Evolutionary conservation across 2,329 filamentous ascomycete species (phyloP), one percentile per base, ranked within the genome.

Genomic region (Thelonectria rubi): DNA sequence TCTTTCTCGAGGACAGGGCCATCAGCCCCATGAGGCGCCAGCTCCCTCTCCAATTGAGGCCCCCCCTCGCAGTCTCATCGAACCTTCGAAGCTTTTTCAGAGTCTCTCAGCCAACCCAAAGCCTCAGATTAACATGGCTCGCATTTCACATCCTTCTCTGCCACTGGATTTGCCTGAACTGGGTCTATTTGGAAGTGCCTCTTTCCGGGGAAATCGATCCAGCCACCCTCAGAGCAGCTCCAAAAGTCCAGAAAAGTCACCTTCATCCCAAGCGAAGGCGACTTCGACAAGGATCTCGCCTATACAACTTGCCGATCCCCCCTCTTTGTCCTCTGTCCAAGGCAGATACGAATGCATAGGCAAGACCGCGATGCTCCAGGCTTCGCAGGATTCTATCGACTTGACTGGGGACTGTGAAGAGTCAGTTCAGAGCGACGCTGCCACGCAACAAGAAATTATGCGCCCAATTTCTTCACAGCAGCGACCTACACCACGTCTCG

Each of bases 91-190:
- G 20, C 10, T 55, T 39, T 18, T 48, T 49, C 42, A 39, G 4
- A n/a, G 50, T 17, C 21, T 37, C n/a, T 9, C 40, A 15, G 30
- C 32, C 18, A 56, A 39, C n/a, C 49, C 24, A 32, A 30, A n/a
- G n/a, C n/a, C 1, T 9, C 51, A n/a, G n/a, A 32, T 10, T 17
- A 43, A 34, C 42, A 11, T 24, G 9, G 6, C 20, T 11, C 51
- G 32, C 14, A 12, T 24, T 5, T 46, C 20, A 47, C 62, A 39
- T 20, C 18, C 40, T 14, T 17, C 17, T 42, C 57, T 45, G 15
- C 61, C 68, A 12, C 45, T 68, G 5, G 61, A 69, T 43, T 55
- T 70, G 34, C 62, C 65, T 26, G 68, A 69, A 32, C 32, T 69
- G 26, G 65, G 63, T 5, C 37, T 68, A 12, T 12, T 18, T 9